Evolutionary conservation across 148 eudicot species (phyloP), one percentile per base, ranked within the genome.

Genomic region (Bassia scoparia): DNA sequence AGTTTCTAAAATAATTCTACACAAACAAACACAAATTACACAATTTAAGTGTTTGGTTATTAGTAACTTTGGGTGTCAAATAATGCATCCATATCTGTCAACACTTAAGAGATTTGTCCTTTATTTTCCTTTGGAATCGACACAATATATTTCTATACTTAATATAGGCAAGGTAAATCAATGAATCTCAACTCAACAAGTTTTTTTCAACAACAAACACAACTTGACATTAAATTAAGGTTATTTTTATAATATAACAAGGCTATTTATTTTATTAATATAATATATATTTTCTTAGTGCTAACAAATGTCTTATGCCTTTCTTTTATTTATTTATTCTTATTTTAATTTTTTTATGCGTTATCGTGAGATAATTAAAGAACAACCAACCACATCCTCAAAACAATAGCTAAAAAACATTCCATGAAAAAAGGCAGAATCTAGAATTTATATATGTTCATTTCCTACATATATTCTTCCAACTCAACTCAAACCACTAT

Each of bases 361-460:
- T 12, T 58, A 58, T 26, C 27, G 34, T 44, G 53, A 31, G 69
- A 43, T n/a, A n/a, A n/a, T n/a, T 66, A 66, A 66, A 62, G 52
- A 23, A 26, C 69, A 43, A 43, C 53, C 69, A 66, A 41, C 69
- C 69, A 66, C 26, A 66, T 66, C 69, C 69, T 37, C 67, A 56
- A 7, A 56, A 23, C 29, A 56, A 56, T 41, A 63, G 16, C 14
- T 33, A 18, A 61, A 61, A 65, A 7, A 23, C 50, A 38, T 58
- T 27, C 50, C 69, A 38, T 65, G n/a, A 4, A 65, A 65, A 20
- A 44, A 66, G 69, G 20, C 9, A 43, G 34, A 66, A 24, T 66
- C 69, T 66, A 41, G 69, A 38, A 66, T 41, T 66, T 4, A n/a
- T 66, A 37, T 66, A 44, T 41, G 1, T 66, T 66, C 33, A 29